Evolutionary conservation across 768 basidiomycete species (phyloP).

Genomic region (Russula compacta): DNA sequence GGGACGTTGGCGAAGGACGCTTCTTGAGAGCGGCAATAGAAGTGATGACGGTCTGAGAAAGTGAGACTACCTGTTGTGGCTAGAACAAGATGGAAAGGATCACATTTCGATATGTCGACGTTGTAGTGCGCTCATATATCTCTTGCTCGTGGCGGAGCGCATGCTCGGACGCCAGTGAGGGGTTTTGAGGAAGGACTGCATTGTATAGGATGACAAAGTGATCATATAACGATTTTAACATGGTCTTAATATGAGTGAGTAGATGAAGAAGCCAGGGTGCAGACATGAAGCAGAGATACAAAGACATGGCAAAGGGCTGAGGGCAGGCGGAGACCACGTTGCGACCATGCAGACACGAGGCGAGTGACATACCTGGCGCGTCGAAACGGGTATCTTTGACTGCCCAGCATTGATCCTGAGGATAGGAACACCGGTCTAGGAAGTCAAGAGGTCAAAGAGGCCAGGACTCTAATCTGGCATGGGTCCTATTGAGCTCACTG

Average conservation of each 20-base stretch:
- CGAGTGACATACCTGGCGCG: slow-evolving; percentile 50
- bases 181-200: slow-evolving; percentile 41
- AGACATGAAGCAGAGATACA: not conserved
- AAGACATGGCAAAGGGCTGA: not conserved
- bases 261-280: not conserved
- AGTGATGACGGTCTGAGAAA: slow-evolving; percentile 40
- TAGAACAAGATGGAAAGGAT: slow-evolving; percentile 17
- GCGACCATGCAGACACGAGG: slow-evolving; percentile 10
- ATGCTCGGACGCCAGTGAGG: slow-evolving; percentile 64
- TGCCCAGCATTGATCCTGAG: slow-evolving; percentile 57
- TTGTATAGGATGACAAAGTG: slow-evolving; percentile 66
- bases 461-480: not conserved
- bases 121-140: slow-evolving; percentile 63
- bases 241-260: slow-evolving; percentile 35
- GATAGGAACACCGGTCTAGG: slow-evolving; percentile 52
- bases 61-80: slow-evolving; percentile 7
- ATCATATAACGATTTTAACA: slow-evolving; percentile 67
- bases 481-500: slow-evolving; percentile 20
- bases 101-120: slow-evolving; percentile 79
- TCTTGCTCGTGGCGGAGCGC: slow-evolving; percentile 76
- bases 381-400: slow-evolving; percentile 63
- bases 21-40: slow-evolving; percentile 44
- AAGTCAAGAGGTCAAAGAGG: not conserved
- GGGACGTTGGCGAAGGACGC: slow-evolving; percentile 45
- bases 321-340: slow-evolving; percentile 9